These are phyloP conservation scores for Pseudonitzschia multistriata DNA, from an alignment of 108 stramenopile species.

Conservation along the genomic window DNA sequence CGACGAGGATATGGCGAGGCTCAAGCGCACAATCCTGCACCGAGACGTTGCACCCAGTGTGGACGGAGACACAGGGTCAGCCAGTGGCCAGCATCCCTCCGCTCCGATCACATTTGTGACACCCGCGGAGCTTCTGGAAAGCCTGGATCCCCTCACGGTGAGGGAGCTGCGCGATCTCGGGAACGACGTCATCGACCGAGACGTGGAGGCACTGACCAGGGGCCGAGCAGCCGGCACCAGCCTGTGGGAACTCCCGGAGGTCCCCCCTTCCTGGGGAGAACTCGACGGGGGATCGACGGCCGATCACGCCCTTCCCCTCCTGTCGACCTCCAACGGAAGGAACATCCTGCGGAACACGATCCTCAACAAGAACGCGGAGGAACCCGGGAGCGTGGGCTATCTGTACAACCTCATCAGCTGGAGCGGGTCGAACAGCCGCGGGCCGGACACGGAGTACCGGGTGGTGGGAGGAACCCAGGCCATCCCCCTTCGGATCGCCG, in stretches of 20 bases:
- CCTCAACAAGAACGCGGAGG: constrained; percentile 23
- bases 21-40: background rate
- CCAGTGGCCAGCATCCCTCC: background rate
- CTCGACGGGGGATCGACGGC: constrained; percentile 2
- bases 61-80: too few relatives aligned
- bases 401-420: constrained; percentile 20
- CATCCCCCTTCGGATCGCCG: constrained; percentile 11
- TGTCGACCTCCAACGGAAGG: background rate
- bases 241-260: background rate
- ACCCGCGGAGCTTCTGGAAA: background rate
- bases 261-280: background rate
- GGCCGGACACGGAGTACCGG: constrained; percentile 17
- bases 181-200: background rate
- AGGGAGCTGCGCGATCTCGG: background rate
- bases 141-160: background rate
- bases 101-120: background rate
- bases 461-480: constrained; percentile 16
- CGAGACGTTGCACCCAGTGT: too few relatives aligned
- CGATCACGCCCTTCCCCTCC: background rate
- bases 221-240: background rate
- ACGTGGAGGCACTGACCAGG: background rate
- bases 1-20: constrained; percentile 10
- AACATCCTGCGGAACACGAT: constrained; percentile 12
- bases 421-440: constrained; percentile 11
- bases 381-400: constrained; percentile 8